Conservation (phyloP, 306 rosid species). For the Cicer yamashitae region DNA sequence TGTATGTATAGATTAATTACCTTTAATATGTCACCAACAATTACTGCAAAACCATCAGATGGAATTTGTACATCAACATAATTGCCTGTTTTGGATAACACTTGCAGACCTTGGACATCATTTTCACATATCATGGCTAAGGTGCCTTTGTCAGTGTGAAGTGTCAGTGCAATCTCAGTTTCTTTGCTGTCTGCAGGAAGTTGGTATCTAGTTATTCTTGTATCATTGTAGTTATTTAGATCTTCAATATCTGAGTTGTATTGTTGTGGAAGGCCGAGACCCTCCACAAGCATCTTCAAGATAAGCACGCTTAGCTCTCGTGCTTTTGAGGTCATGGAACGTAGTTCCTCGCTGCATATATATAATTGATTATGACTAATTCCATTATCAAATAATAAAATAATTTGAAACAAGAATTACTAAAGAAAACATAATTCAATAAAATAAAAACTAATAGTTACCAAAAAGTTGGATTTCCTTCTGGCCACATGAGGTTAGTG, state of each 20-base stretch:
- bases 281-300: slow-evolving; percentile 40
- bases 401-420: neutral
- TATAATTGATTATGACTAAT: neutral
- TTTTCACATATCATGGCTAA: neutral
- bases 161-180: neutral
- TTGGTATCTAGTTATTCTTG: too few relatives aligned
- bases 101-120: neutral
- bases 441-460: neutral
- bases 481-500: slow-evolving; percentile 66
- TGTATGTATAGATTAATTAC: slow-evolving; percentile 23
- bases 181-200: too few relatives aligned
- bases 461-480: slow-evolving; percentile 58
- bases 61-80: slow-evolving; percentile 42
- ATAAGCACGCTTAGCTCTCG: slow-evolving; percentile 35
- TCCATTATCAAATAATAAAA: neutral
- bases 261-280: too few relatives aligned
- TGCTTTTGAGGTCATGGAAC: slow-evolving; percentile 49
- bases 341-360: slow-evolving; percentile 48
- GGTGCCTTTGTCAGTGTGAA: slow-evolving; percentile 45
- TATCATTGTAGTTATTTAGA: too few relatives aligned
- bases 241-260: too few relatives aligned
- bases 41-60: slow-evolving; percentile 35
- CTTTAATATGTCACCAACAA: slow-evolving; percentile 57
- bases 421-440: too few relatives aligned
- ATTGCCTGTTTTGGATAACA: neutral